Base-by-base conservation (phyloP, 257 asterid genomes). In the Nicotiana attenuata region DNA sequence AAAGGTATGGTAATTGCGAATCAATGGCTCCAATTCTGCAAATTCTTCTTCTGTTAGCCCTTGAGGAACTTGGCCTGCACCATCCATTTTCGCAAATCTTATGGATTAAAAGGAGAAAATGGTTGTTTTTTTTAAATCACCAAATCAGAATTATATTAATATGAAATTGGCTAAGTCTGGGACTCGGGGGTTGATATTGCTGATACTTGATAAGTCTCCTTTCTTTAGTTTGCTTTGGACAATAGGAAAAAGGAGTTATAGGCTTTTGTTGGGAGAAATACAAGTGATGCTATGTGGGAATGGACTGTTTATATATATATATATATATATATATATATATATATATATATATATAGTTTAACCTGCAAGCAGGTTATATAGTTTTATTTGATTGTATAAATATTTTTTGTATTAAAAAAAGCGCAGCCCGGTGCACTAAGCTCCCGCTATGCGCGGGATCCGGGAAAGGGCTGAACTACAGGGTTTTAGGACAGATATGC, bases 21-120 rank as follows among this genome's bases (percentile, higher is more conserved):
- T 92, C 28, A 89, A 87, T 24, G 84, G 73, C 83, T 88, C 90
- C 7, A 94, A 87, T 15, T 83, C 88, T 28, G 88, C 83, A 85
- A 87, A 85, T 26, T 94, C 98, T 41, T 92, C 92, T 24, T 83
- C 80, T 56, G 91, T 92, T 0, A 93, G 85, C 9, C 92, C 93
- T 16, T 77, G 85, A 0, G 93, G 92, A 85, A 82, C 86, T 84
- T 85, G 82, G 50, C 10, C 56, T 65, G 20, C 68, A 85, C 91
- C 90, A 88, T 89, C 26, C 78, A 60, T 80, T 63, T 20, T 31
- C 17, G 38, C 73, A 52, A 78, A 55, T 20, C n/a, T 65, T 17
- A 26, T 41, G 16, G 15, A 14, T 79, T 76, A 38, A 66, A 41
- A 59, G 38, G 24, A 63, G 50, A 15, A 13, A 75, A 28, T 57